Evolutionary conservation across 2,329 filamentous ascomycete species (phyloP), one percentile per base, ranked within the genome.

Genomic region (Fusarium graminum): DNA sequence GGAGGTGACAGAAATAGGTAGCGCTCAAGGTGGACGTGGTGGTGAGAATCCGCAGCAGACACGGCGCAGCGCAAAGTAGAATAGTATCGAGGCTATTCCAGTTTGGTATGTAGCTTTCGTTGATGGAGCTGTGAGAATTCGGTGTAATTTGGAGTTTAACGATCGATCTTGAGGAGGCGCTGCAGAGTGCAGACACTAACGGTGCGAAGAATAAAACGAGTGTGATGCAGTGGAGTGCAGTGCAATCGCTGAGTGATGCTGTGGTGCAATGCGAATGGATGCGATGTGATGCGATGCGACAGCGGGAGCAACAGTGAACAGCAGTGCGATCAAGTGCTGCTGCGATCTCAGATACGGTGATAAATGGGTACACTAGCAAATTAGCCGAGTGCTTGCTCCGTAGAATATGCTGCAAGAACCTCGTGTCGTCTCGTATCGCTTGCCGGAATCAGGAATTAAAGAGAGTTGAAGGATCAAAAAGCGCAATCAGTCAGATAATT

Each of bases 1-100:
- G 34, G 53, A 36, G 34, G 50, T 56, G 47, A 39, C 46, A 56
- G 64, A 60, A 63, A 56, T 47, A 43, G 50, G 42, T 47, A 39
- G 22, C 22, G 22, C 22, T 22, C 22, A 4, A 22, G 39, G 56
- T 58, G 40, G 51, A 45, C 41, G 42, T 22, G 62, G 26, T 50
- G 30, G 63, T 67, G 63, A 38, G 46, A 63, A 67, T 56, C 63
- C 36, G 58, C 58, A 47, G 63, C 50, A 50, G 56, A 61, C 49
- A 54, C 56, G 63, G 63, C 52, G 63, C 39, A 63, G 39, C 22
- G 45, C 42, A 53, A 36, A 46, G 44, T 60, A 32, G 57, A 22
- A 58, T 50, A 60, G 57, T 54, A 50, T 44, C 47, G 39, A 40
- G 30, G 50, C 54, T 53, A 60, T 60, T 29, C 55, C 22, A n/a